Evolutionary conservation across 768 basidiomycete species (phyloP), one percentile per base, ranked within the genome.

Genomic region (Hericium alpestre): DNA sequence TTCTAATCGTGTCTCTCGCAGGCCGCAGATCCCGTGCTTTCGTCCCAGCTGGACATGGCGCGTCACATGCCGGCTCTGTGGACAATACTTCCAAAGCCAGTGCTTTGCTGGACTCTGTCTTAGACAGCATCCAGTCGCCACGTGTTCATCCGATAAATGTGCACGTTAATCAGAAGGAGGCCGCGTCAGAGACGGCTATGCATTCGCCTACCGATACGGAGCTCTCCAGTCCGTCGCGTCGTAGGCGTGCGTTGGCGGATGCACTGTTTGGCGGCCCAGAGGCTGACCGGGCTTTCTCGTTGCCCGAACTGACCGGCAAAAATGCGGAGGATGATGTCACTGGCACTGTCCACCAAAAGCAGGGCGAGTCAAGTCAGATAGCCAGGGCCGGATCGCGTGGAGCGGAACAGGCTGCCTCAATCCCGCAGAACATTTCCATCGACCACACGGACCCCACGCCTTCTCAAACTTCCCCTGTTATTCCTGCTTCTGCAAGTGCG

Each of bases 231-330:
- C 79, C 76, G 38, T 78, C 81, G 46, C 81, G 82, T 56, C 77
- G 62, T 23, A 53, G 83, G 54, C 84, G 86, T 61, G 75, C 87
- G 65, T 76, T 92, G n/a, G 85, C 88, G 2, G 83, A 84, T 56
- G 84, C 82, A 16, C 71, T 92, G 43, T 90, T 91, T 63, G 87
- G 86, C 16, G 69, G 65, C 16, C 76, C 78, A 55, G 74, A 72
- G 32, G 66, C 64, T n/a, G 65, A 66, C 27, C 65, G 68, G 47
- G 65, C 67, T 23, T 60, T 70, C 57, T 58, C 67, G 18, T 66
- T 70, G 8, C 54, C 66, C 51, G 67, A 72, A n/a, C 65, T 62
- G 2, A 59, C 55, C 3, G 32, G 12, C 18, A 37, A 39, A 18
- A 3, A 13, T 37, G 40, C 11, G 8, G 22, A 41, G 11, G 25